Conservation (phyloP, 78 protist species). For the Cavenderia fasciculata region DNA sequence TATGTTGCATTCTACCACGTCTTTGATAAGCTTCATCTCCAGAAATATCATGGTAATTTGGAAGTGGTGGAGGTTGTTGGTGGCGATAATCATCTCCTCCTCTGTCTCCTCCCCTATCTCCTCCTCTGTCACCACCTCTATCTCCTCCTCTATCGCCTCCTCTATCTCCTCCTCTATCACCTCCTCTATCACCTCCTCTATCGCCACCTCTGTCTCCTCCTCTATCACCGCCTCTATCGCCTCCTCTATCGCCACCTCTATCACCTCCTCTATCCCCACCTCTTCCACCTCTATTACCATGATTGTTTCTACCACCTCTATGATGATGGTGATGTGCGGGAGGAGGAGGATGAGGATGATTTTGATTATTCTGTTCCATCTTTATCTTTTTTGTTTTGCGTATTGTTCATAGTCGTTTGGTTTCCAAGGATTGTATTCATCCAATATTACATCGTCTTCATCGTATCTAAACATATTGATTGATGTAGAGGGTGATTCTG, state of each 20-base stretch:
- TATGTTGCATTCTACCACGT: neutral
- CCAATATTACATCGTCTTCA: slow-evolving; percentile 30
- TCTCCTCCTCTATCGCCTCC: too few relatives aligned
- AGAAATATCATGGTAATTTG: too few relatives aligned
- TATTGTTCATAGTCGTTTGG: slow-evolving; percentile 70
- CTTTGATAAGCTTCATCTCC: slow-evolving; percentile 20
- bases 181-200: too few relatives aligned
- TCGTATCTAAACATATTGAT: neutral
- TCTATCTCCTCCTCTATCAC: too few relatives aligned
- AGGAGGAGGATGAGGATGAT: slow-evolving; percentile 3
- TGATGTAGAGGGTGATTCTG: neutral
- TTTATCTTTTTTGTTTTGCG: neutral
- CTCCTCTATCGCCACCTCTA: too few relatives aligned
- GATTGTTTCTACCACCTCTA: neutral
- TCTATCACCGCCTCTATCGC: too few relatives aligned
- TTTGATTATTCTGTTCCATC: neutral
- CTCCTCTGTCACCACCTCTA: too few relatives aligned
- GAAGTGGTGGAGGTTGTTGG: too few relatives aligned
- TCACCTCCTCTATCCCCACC: too few relatives aligned
- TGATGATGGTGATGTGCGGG: neutral
- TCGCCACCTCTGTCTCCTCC: too few relatives aligned
- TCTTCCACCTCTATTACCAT: neutral
- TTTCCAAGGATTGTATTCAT: slow-evolving; percentile 64
- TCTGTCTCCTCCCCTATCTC: too few relatives aligned
- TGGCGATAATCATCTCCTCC: too few relatives aligned